Base-by-base conservation (phyloP, 1,284 basidiomycete species). In the Trichosporon sp. region DNA sequence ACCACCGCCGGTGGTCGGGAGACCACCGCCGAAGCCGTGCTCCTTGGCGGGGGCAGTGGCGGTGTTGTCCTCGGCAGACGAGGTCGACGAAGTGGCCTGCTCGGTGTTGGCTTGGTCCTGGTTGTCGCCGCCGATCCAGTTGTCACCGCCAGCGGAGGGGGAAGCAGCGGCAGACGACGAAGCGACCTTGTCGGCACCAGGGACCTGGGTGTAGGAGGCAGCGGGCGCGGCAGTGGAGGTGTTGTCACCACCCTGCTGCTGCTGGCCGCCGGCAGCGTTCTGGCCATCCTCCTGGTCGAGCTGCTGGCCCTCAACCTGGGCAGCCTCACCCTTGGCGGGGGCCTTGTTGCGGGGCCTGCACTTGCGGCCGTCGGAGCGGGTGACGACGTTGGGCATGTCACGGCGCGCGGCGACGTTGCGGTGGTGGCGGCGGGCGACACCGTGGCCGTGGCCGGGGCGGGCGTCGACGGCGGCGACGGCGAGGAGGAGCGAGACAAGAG, bases 1-100 rank as follows among this genome's bases (percentile, higher is more conserved):
- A 23, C 47, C 47, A 11, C 47, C 47, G 47, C 47, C 47, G 11
- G 47, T 51, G 44, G 76, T 77, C 38, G 74, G 63, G 25, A 51
- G 47, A 25, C 66, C 65, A 64, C 29, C 29, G 29, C 31, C 31
- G 27, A 18, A 31, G 18, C 31, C n/a, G 44, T 32, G 34, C 34
- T 35, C 56, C 25, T 35, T 58, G 56, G 34, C 31, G 18, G 34
- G 29, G 23, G 21, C 31, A n/a, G 31, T 32, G 27, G 44, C 64
- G n/a, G 64, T 34, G 32, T 11, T 58, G 51, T 51, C 32, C 65
- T 51, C 9, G 21, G 65, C 47, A 29, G 44, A 21, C 13, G 64
- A 21, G n/a, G 64, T 31, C 11, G 64, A 32, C 29, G 35, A 23
- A 23, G 62, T 9, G 35, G 32, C 13, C 32, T 34, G 21, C 21